Evolutionary conservation across 2,329 filamentous ascomycete species (phyloP), one percentile per base, ranked within the genome.

Genomic region (Hypoxylon sp.): DNA sequence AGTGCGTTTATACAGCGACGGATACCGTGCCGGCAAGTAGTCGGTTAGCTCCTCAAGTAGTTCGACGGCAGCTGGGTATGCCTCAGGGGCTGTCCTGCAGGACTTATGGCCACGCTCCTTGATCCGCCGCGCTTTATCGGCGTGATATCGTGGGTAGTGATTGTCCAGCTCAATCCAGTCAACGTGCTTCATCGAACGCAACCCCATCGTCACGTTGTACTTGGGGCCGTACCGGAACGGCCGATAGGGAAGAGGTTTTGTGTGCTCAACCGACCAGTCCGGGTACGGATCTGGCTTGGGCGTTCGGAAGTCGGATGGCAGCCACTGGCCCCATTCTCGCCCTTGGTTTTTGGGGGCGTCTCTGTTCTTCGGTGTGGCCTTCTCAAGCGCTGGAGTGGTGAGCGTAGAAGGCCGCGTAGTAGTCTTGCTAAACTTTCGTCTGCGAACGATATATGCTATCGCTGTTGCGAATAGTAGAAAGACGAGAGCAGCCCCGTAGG

Each of bases 101-200:
- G 90, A 92, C 75, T 90, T 91, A 0, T 77, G 65, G 0, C 87
- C 90, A 0, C 92, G 85, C 65, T 91, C 87, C 13, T 74, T 71
- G 49, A 96, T 91, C 0, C 92, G 86, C 13, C 80, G 79, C 1
- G 85, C 83, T 77, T 96, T 96, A 67, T 90, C 85, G 30, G 83
- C 83, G 77, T 96, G 91, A 74, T 84, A 96, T 55, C 85, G 86
- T 0, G 88, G 83, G 74, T 87, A 96, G 48, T 94, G 85, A 72
- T 91, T 94, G 77, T 96, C 93, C 24, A 96, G 85, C 77, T 96
- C 91, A 72, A 94, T 93, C 91, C 91, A 94, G 59, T 93, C 88
- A 55, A 90, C 85, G 77, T 87, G 88, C 30, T 86, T 81, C 79
- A 92, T 84, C 7, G 82, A 85, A n/a, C 91, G 85, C 1, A 94